These are phyloP conservation scores for Eimeria nieschulzi DNA, from an alignment of 169 alveolate species.

Conservation along the genomic window DNA sequence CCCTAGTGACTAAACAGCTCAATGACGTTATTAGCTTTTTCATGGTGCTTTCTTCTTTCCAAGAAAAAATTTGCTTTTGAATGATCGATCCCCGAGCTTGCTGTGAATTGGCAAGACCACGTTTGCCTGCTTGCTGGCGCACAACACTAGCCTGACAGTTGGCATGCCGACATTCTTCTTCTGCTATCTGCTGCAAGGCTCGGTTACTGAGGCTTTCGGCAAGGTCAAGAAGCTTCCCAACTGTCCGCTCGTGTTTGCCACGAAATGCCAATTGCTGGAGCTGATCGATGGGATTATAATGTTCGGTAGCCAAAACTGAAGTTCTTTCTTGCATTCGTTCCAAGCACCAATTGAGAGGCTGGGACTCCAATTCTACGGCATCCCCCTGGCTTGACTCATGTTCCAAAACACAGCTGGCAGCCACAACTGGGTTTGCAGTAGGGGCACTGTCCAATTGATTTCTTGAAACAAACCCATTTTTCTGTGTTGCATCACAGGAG, in stretches of 20 bases:
- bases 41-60: background rate
- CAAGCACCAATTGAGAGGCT: conserved; percentile 14
- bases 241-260: conserved; percentile 3
- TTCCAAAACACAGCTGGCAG: conserved; percentile 16
- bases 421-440: conserved; percentile 11
- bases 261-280: conserved; percentile 41
- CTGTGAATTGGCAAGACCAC: conserved; percentile 4
- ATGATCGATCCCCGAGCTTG: conserved; percentile 6
- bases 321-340: conserved; percentile 14
- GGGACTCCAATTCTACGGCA: background rate
- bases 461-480: background rate
- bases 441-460: background rate
- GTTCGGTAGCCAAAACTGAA: background rate
- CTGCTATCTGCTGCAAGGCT: conserved; percentile 22
- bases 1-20: conserved; percentile 35
- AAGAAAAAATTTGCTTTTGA: background rate
- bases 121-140: conserved; percentile 16
- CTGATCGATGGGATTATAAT: conserved; percentile 17
- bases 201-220: conserved; percentile 38
- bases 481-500: background rate
- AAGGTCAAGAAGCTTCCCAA: background rate
- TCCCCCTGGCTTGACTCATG: background rate
- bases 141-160: conserved; percentile 36
- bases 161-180: background rate
- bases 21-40: conserved; percentile 32